These are phyloP conservation scores for Deuterostichococcus epilithicus DNA, from an alignment of 139 green algal species.

Conservation along the genomic window DNA sequence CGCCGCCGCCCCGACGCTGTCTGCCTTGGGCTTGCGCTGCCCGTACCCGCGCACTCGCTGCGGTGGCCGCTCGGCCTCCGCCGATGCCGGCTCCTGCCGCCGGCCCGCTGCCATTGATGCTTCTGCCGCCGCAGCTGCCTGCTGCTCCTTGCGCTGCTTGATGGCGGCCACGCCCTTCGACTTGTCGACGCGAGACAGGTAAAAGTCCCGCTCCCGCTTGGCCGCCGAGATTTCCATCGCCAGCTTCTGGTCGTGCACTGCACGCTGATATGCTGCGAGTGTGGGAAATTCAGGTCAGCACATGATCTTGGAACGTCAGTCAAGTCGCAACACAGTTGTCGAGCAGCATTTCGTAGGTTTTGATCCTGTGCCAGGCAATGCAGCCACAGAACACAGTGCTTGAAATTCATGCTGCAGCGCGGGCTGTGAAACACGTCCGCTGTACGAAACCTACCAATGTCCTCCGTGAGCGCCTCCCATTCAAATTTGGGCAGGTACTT, in stretches of 20 bases:
- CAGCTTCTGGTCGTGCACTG: conserved; percentile 84
- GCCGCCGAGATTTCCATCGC: conserved; percentile 78
- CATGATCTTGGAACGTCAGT: neutral
- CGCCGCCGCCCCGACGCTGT: conserved; percentile 35
- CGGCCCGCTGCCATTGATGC: neutral
- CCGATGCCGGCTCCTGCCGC: neutral
- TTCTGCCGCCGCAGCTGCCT: neutral
- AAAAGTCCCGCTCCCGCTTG: conserved; percentile 92
- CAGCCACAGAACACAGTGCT: neutral
- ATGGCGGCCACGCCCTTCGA: conserved; percentile 48
- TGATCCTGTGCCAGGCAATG: neutral
- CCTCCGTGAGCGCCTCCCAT: conserved; percentile 94
- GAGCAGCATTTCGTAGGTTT: neutral
- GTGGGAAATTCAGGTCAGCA: neutral
- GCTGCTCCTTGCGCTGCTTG: conserved; percentile 42
- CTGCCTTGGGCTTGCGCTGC: conserved; percentile 53
- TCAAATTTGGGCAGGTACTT: conserved; percentile 96
- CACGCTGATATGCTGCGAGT: conserved; percentile 53
- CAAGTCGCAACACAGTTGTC: neutral
- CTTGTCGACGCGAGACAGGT: conserved; percentile 66
- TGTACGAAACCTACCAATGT: conserved; percentile 61
- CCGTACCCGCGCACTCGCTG: conserved; percentile 40
- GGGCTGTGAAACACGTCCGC: neutral
- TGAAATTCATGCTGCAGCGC: neutral
- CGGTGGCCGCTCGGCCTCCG: neutral